Evolutionary conservation across 257 asterid genomes (phyloP), one percentile per base, ranked within the genome.

Genomic region (Voacanga thouarsii): DNA sequence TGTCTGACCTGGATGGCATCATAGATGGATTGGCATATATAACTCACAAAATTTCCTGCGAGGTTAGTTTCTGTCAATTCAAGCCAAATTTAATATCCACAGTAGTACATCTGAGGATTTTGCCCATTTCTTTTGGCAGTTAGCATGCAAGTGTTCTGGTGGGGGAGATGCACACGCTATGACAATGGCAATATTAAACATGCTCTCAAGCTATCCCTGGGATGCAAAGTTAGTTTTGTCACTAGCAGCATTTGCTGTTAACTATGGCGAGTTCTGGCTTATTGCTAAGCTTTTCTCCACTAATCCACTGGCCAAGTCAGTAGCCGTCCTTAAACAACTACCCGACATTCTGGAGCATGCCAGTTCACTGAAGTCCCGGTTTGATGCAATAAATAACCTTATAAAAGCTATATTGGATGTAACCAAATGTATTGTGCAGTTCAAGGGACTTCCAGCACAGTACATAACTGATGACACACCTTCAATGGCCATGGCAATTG

Each of bases 191-290:
- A 85, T 92, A 41, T 87, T 94, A 69, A 84, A 75, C 74, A 55
- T 82, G 80, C 87, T 94, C 9, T 86, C 97, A 12, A 81, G 80
- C 89, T 87, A 92, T 80, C 37, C 85, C 15, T 94, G 97, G 97
- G 96, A 87, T 50, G 96, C 96, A 24, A 94, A 94, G 82, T 88
- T 88, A 0, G 96, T 86, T 47, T 24, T 91, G 74, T 83, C 96
- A 19, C 24, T 92, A 33, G 86, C 96, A 19, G 77, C 97, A 5
- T 90, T 92, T 81, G 83, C 93, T 1, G 82, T 88, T 12, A 85
- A 83, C 86, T 92, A 88, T 63, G 98, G 92, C 56, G 96, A 92
- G 65, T 90, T 90, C 83, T 92, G 97, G 98, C 94, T 92, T 21
- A 77, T 89, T 49, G 89, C 92, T 2, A 84, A 85, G 69, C 86